A percentile compares a stretch with the other conserved stretches of the same genome.
Evolutionary conservation across 768 basidiomycete genomes (phyloP).

Genomic region (Omphalotus guepiniiformis): DNA sequence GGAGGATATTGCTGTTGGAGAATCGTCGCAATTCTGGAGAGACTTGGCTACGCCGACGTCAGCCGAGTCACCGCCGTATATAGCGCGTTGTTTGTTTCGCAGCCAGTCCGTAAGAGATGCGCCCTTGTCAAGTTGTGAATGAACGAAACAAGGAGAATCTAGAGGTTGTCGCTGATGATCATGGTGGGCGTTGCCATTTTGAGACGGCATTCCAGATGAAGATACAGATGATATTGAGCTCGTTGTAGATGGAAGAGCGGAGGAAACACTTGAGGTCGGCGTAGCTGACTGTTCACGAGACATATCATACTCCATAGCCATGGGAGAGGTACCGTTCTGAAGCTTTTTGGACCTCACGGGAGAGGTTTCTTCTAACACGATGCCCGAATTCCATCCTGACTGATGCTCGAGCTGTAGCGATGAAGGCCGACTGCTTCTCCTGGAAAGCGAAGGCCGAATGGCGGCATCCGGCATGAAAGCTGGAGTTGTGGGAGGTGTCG

Average conservation of each 20-base stretch:
- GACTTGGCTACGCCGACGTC: constrained; percentile 51
- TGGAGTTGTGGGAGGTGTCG: constrained; percentile 40
- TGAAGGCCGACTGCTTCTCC: constrained; percentile 39
- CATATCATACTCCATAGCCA: too few relatives aligned
- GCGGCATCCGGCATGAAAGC: constrained; percentile 13
- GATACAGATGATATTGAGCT: background rate
- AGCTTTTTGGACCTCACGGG: constrained; percentile 23
- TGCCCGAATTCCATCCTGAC: constrained; percentile 37
- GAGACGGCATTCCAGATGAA: constrained; percentile 10
- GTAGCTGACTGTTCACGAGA: constrained; percentile 3
- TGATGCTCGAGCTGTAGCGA: constrained; percentile 40
- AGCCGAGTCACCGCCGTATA: constrained; percentile 21
- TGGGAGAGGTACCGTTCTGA: constrained; percentile 10
- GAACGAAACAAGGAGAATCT: constrained; percentile 87
- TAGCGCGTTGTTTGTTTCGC: constrained; percentile 36
- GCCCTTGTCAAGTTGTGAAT: constrained; percentile 84
- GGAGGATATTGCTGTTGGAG: constrained; percentile 16
- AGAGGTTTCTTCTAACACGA: constrained; percentile 39
- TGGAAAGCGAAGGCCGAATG: constrained; percentile 36
- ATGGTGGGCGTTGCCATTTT: constrained; percentile 16
- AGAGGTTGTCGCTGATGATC: constrained; percentile 30
- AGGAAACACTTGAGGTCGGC: constrained; percentile 2
- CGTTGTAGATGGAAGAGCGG: background rate
- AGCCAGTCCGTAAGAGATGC: constrained; percentile 78
- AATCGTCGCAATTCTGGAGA: constrained; percentile 30